Evolutionary conservation across 345 rosid species (phyloP).

Genomic region (Eucalyptus pauciflora): DNA sequence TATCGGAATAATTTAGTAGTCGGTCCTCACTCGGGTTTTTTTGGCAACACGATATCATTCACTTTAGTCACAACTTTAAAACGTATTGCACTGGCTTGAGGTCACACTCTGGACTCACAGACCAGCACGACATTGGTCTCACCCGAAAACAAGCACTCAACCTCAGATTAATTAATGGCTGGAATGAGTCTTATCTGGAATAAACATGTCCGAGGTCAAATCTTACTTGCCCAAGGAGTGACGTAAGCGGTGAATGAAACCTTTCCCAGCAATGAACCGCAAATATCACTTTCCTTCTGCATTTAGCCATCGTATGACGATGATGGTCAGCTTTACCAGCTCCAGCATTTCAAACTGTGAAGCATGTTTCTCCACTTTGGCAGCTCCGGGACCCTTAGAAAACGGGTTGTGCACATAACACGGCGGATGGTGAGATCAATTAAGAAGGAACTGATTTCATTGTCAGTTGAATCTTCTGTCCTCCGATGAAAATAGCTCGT

Average conservation of each 20-base stretch:
- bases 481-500: neutral
- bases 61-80: neutral
- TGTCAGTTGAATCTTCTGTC: neutral
- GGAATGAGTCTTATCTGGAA: neutral
- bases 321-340: neutral
- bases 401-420: neutral
- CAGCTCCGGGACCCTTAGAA: neutral
- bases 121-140: neutral
- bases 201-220: neutral
- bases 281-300: neutral
- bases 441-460: neutral
- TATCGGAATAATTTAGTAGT: neutral
- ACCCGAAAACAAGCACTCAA: neutral
- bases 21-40: accelerated
- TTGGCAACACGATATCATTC: too few species aligned
- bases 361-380: neutral
- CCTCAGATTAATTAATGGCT: neutral
- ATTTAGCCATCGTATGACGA: neutral
- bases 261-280: neutral
- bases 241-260: neutral
- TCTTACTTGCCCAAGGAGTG: neutral
- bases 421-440: neutral
- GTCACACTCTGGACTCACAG: neutral
- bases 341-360: neutral
- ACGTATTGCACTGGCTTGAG: neutral